phyloP scores from a whole-genome alignment of 257 asterid species.

The Avicennia marina region DNA sequence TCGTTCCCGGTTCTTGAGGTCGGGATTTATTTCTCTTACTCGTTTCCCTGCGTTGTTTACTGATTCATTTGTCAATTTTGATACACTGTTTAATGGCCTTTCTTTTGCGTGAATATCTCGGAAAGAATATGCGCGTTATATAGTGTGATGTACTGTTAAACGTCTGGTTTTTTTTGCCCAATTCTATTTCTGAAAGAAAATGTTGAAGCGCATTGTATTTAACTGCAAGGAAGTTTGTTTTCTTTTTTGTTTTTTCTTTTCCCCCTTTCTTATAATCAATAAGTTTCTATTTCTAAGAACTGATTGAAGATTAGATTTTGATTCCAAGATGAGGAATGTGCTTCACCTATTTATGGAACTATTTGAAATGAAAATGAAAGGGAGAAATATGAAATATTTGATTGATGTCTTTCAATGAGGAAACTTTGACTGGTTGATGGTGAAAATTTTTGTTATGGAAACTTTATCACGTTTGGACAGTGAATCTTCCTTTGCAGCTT shows the following conservation, averaged over 20 bases:
- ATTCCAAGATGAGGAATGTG: neutral
- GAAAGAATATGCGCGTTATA: neutral
- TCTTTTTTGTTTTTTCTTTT: neutral
- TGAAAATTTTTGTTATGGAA: neutral
- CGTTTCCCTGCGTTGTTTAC: neutral
- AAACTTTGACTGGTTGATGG: neutral
- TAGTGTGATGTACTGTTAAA: neutral
- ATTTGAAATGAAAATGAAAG: neutral
- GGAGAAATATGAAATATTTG: neutral
- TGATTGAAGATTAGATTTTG: neutral
- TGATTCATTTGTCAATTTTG: neutral
- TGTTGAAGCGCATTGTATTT: constrained; percentile 3
- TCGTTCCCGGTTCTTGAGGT: constrained; percentile 4
- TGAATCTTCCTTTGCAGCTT: neutral
- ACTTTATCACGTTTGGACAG: neutral
- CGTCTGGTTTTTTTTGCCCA: neutral
- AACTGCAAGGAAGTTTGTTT: neutral
- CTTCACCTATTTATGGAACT: neutral
- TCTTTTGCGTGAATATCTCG: neutral
- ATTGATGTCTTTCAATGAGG: constrained; percentile 5
- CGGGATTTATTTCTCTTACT: neutral
- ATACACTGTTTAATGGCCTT: neutral
- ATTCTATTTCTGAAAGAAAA: neutral
- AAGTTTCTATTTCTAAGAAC: neutral
- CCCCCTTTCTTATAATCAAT: neutral